These are phyloP conservation scores for Globisporangium camurandrum DNA, from an alignment of 352 stramenopile species.

Conservation along the genomic window DNA sequence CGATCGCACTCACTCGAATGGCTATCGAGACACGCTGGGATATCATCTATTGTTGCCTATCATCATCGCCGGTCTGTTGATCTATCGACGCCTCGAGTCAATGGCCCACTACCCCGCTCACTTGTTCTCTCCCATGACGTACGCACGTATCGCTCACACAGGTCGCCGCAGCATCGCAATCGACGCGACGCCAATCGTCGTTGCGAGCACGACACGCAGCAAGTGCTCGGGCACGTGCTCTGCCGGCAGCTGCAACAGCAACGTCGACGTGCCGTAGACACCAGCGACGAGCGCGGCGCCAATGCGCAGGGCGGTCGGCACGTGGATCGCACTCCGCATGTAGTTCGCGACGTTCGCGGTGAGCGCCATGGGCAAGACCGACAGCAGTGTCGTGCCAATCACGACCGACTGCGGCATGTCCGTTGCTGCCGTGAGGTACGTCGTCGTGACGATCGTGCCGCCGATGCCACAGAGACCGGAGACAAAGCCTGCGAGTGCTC, in stretches of 20 bases:
- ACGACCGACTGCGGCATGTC: constrained; percentile 19
- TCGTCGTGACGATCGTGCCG: constrained; percentile 21
- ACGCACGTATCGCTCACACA: no score
- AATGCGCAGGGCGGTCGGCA: constrained; percentile 19
- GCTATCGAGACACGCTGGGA: no score
- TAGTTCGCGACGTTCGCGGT: constrained; percentile 19
- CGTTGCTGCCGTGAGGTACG: constrained; percentile 18
- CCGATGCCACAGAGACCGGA: constrained; percentile 20
- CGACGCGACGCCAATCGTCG: constrained; percentile 6
- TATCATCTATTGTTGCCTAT: no score
- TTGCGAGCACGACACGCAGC: constrained; percentile 10
- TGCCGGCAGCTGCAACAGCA: constrained; percentile 14
- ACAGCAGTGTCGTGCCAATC: constrained; percentile 20
- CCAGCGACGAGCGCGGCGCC: constrained; percentile 13
- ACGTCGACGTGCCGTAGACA: constrained; percentile 19
- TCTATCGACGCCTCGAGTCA: no score
- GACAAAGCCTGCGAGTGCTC: constrained; percentile 19
- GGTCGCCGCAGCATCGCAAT: constrained; percentile 13
- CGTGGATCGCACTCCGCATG: constrained; percentile 12
- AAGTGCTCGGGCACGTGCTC: constrained; percentile 10
- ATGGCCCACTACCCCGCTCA: no score
- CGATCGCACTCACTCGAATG: no score
- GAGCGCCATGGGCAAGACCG: constrained; percentile 16
- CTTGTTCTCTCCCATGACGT: no score
- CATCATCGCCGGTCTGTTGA: no score